Percentiles rank a stretch among this genome's conserved stretches.
These are phyloP conservation scores for Henckelia pumila DNA, from an alignment of 257 asterid species.

Conservation along the genomic window DNA sequence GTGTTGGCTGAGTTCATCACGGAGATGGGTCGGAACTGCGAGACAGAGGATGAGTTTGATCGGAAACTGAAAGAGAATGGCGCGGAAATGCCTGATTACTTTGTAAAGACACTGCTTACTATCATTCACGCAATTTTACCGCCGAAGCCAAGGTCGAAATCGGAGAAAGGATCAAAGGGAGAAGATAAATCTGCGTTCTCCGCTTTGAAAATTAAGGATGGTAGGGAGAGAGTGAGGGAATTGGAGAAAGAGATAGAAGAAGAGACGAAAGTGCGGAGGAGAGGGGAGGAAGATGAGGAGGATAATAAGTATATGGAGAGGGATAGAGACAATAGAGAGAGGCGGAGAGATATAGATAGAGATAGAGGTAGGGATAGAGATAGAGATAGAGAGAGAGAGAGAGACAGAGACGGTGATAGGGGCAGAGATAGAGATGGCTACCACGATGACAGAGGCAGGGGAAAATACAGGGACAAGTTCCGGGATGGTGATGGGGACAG, in stretches of 20 bases:
- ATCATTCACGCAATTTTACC: constrained; percentile 86
- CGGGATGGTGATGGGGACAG: neutral
- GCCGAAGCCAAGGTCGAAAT: constrained; percentile 42
- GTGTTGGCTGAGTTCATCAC: constrained; percentile 80
- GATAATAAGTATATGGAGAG: constrained; percentile 26
- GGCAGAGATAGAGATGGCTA: neutral
- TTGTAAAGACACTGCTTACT: constrained; percentile 71
- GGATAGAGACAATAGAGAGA: constrained; percentile 17
- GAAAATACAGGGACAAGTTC: constrained; percentile 12
- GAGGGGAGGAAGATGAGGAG: constrained; percentile 32
- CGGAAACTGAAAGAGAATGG: constrained; percentile 56
- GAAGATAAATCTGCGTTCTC: constrained; percentile 39
- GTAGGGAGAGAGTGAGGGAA: constrained; percentile 68
- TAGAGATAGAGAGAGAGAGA: no score
- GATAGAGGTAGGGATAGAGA: constrained; percentile 29
- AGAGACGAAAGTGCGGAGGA: constrained; percentile 44
- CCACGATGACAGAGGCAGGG: constrained; percentile 27
- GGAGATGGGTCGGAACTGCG: constrained; percentile 64
- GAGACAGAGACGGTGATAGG: constrained; percentile 22
- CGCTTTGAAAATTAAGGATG: constrained; percentile 67
- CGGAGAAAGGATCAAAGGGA: constrained; percentile 38
- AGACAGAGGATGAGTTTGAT: constrained; percentile 58
- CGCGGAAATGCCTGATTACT: constrained; percentile 88
- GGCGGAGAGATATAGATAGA: constrained; percentile 24
- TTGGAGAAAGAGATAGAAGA: constrained; percentile 79